Base-by-base conservation (phyloP, 805 yeast genomes). In the Myxozyma neotropica region DNA sequence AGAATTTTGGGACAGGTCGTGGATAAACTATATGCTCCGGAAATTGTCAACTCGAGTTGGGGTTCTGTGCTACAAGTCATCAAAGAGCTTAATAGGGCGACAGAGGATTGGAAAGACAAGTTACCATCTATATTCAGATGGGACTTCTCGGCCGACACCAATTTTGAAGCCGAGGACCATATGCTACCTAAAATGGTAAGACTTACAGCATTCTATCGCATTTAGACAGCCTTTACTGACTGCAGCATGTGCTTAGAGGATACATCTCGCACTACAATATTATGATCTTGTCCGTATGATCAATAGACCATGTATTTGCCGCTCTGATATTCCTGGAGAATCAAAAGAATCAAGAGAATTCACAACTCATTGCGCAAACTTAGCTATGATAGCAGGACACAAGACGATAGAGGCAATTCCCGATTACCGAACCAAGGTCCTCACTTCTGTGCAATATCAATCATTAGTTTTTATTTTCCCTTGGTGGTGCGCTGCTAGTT, bases 241-340 rank as follows among this genome's bases (percentile, higher is more conserved):
- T 29, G 10, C 6, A 27, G 26, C 4, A 23, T 13, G n/a, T 23
- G 17, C 17, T 13, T 44, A 56, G 60, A 52, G 62, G n/a, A 29
- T 38, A 8, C 43, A 43, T 17, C 40, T 58, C 10, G 55, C 55
- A 6, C 35, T 53, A 13, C 46, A 27, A 24, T 58, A 53, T 24
- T 43, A 47, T 13, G 62, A 58, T 33, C 31, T 58, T 27, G 24
- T 29, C 23, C 57, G 62, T 6, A 42, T 58, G 58, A 36, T 54
- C 43, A 58, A 58, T 40, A 51, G 62, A 5, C 62, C 57, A 15
- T 58, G 62, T 44, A 42, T 58, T 1, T 58, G 62, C 51, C 50
- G 36, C 13, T 19, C 33, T 26, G 58, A 58, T 10, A 49, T 54
- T 35, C 62, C 62, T 8, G 52, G 55, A 40, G 55, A 58, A 44